These are phyloP conservation scores for Abelmoschus esculentus DNA, from an alignment of 345 rosid genomes.

Conservation along the genomic window DNA sequence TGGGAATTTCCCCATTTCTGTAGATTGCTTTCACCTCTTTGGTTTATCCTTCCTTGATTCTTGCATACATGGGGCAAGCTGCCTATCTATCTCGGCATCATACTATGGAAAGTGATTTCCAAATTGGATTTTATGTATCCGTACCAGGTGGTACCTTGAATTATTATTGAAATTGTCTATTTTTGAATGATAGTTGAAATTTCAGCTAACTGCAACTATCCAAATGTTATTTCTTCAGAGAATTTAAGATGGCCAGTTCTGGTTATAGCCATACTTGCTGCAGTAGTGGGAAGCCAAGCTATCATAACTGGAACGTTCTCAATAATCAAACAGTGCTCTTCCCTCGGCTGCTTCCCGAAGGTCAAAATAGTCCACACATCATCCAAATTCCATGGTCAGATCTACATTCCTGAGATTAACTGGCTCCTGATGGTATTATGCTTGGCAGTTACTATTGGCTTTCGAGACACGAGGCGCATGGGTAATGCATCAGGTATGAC, in stretches of 20 bases:
- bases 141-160: slow-evolving; percentile 58
- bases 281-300: slow-evolving; percentile 97
- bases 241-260: slow-evolving; percentile 91
- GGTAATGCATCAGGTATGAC: slow-evolving; percentile 82
- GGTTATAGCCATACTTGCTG: slow-evolving; percentile 87
- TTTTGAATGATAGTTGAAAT: background rate
- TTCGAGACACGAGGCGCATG: slow-evolving; percentile 79
- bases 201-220: background rate
- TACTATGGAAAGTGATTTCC: slow-evolving; percentile 42
- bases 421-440: slow-evolving; percentile 94
- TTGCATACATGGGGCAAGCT: slow-evolving; percentile 99
- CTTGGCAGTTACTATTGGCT: slow-evolving; percentile 89
- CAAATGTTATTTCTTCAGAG: slow-evolving; percentile 36
- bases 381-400: slow-evolving; percentile 89
- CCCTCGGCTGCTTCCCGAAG: slow-evolving; percentile 88
- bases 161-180: background rate
- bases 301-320: slow-evolving; percentile 97
- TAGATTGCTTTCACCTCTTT: slow-evolving; percentile 89
- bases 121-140: slow-evolving; percentile 87
- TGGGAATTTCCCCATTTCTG: slow-evolving; percentile 13
- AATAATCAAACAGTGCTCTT: slow-evolving; percentile 86
- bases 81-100: slow-evolving; percentile 91
- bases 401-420: slow-evolving; percentile 94
- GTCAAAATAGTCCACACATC: slow-evolving; percentile 95
- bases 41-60: slow-evolving; percentile 90